Evolutionary conservation across 2,329 filamentous ascomycete genomes (phyloP).

Genomic region (Camillea tinctor): DNA sequence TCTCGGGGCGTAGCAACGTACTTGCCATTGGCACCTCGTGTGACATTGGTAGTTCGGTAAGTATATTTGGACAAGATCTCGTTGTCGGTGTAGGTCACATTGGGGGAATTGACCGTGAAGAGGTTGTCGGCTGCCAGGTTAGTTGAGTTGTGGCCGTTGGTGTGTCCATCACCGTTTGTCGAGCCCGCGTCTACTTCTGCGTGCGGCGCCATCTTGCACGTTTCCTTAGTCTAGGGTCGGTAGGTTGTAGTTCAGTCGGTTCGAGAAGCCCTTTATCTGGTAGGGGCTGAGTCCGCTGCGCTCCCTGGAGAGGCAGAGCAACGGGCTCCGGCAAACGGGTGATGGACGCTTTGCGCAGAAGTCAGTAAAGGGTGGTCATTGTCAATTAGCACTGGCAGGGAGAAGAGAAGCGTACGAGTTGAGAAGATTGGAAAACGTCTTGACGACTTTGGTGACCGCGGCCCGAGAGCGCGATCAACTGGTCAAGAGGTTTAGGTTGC

Average conservation of each 20-base stretch:
- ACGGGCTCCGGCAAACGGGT: slow-evolving; percentile 95
- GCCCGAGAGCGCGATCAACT: slow-evolving; percentile 54
- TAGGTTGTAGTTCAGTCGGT: slow-evolving; percentile 27
- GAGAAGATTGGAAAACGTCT: slow-evolving; percentile 97
- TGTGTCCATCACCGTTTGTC: slow-evolving; percentile 60
- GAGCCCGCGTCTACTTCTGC: slow-evolving; percentile 61
- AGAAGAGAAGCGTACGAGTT: slow-evolving; percentile 72
- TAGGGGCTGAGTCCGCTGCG: slow-evolving; percentile 67
- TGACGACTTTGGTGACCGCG: slow-evolving; percentile 69
- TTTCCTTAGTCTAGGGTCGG: slow-evolving; percentile 9
- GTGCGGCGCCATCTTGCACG: slow-evolving; percentile 83
- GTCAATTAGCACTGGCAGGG: background rate
- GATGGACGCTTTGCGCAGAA: slow-evolving; percentile 66
- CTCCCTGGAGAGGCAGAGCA: slow-evolving; percentile 86
- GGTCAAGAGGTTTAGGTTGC: slow-evolving; percentile 9
- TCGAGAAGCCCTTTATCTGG: slow-evolving; percentile 47
- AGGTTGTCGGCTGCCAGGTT: slow-evolving; percentile 47
- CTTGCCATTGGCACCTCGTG: slow-evolving; percentile 66
- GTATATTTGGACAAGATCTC: slow-evolving; percentile 93
- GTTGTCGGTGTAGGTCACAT: slow-evolving; percentile 84
- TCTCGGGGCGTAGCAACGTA: slow-evolving; percentile 83
- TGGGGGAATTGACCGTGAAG: slow-evolving; percentile 88
- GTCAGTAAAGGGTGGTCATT: slow-evolving; percentile 12
- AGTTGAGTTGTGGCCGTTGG: slow-evolving; percentile 34
- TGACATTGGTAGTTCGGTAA: slow-evolving; percentile 89